These are phyloP conservation scores for Nicotiana obtusifolia DNA, from an alignment of 257 asterid species.

Conservation along the genomic window DNA sequence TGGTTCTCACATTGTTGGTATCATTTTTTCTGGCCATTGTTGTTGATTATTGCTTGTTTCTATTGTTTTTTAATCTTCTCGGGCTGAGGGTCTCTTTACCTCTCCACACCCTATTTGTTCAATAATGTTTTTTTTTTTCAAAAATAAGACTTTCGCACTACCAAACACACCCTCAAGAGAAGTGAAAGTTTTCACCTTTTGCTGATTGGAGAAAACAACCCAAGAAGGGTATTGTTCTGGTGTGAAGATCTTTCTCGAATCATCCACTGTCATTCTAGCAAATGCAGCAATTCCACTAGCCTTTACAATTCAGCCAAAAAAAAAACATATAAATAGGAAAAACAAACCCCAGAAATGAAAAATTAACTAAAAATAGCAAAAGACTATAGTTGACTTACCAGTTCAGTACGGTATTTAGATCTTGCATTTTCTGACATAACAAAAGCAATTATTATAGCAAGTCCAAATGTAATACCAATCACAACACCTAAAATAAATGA, in stretches of 20 bases:
- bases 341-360: background rate
- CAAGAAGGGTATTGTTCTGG: slow-evolving; percentile 77
- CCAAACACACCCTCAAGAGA: slow-evolving; percentile 5
- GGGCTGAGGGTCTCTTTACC: too few species aligned
- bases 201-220: slow-evolving; percentile 74
- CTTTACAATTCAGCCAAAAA: slow-evolving; percentile 25
- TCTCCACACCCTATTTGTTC: too few species aligned
- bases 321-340: background rate
- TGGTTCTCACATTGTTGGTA: too few species aligned
- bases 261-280: slow-evolving; percentile 80
- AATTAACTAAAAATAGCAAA: too few species aligned
- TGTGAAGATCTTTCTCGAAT: slow-evolving; percentile 71
- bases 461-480: slow-evolving; percentile 61
- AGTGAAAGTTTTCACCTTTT: slow-evolving; percentile 50
- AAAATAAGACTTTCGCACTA: too few species aligned
- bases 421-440: slow-evolving; percentile 59
- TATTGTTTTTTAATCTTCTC: too few species aligned
- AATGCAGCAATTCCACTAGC: slow-evolving; percentile 73
- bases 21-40: too few species aligned
- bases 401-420: slow-evolving; percentile 60
- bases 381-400: slow-evolving; percentile 36
- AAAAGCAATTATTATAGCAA: slow-evolving; percentile 60
- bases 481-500: slow-evolving; percentile 54
- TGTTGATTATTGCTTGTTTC: too few species aligned
- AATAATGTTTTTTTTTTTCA: too few species aligned